Evolutionary conservation across 2,329 filamentous ascomycete genomes (phyloP).

Genomic region (Thyridium curvatum): DNA sequence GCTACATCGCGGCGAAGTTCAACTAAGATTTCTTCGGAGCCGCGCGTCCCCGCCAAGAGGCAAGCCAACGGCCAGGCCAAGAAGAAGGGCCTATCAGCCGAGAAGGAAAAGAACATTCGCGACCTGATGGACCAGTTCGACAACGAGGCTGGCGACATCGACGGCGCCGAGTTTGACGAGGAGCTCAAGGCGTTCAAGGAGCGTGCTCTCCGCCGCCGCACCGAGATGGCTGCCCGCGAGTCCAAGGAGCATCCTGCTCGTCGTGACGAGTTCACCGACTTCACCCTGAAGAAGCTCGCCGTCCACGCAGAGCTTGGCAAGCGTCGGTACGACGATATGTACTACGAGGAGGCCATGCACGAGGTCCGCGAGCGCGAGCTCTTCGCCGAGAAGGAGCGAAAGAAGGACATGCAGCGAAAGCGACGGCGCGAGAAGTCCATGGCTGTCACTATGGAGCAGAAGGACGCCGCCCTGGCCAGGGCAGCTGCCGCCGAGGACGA

Average conservation of each 20-base stretch:
- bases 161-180: slow-evolving; percentile 35
- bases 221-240: slow-evolving; percentile 61
- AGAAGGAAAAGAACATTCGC: slow-evolving; percentile 65
- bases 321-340: slow-evolving; percentile 66
- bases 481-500: slow-evolving; percentile 77
- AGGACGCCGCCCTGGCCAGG: slow-evolving; percentile 73
- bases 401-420: slow-evolving; percentile 99
- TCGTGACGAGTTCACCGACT: slow-evolving; percentile 51
- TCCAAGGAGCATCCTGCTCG: slow-evolving; percentile 56
- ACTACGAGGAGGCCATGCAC: slow-evolving; percentile 74
- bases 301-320: slow-evolving; percentile 66
- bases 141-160: slow-evolving; percentile 32
- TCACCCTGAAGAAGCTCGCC: slow-evolving; percentile 55
- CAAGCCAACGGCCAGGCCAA: slow-evolving; percentile 53
- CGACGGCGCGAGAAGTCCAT: slow-evolving; percentile 92
- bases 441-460: slow-evolving; percentile 85
- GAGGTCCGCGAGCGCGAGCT: slow-evolving; percentile 88
- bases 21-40: slow-evolving; percentile 32
- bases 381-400: slow-evolving; percentile 93
- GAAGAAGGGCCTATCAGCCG: slow-evolving; percentile 42
- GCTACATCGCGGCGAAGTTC: slow-evolving; percentile 44
- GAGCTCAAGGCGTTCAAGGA: slow-evolving; percentile 45
- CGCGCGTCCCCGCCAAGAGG: slow-evolving; percentile 48
- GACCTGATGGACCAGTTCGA: slow-evolving; percentile 49
- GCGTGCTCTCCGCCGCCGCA: slow-evolving; percentile 58